Evolutionary conservation across 225 moss, liverwort and hornwort species (phyloP).

Genomic region (Bryoerythrophyllum caledonicum): DNA sequence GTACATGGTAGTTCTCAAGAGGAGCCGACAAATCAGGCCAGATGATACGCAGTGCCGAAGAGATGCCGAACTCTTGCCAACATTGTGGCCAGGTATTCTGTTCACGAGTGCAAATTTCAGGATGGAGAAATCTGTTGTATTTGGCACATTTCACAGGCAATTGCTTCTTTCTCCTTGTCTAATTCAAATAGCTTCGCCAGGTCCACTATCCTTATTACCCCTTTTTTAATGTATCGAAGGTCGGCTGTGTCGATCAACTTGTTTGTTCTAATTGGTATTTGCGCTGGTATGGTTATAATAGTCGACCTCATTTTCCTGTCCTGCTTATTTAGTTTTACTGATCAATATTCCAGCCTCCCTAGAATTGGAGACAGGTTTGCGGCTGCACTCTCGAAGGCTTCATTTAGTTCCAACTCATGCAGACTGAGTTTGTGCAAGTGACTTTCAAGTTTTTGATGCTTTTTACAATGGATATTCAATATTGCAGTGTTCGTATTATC

Average conservation of each 20-base stretch:
- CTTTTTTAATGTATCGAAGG: slow-evolving; percentile 3
- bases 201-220: slow-evolving; percentile 11
- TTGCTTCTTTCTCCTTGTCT: slow-evolving; percentile 21
- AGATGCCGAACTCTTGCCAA: slow-evolving; percentile 31
- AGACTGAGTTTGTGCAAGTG: neutral
- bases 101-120: slow-evolving; percentile 18
- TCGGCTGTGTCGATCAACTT: slow-evolving; percentile 19
- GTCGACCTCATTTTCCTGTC: neutral
- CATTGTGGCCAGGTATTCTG: slow-evolving; percentile 34
- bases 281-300: neutral
- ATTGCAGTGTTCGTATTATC: neutral
- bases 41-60: slow-evolving; percentile 19
- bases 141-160: slow-evolving; percentile 12
- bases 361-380: neutral
- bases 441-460: neutral
- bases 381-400: neutral
- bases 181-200: slow-evolving; percentile 18
- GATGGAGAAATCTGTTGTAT: slow-evolving; percentile 25
- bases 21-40: slow-evolving; percentile 15
- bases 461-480: neutral
- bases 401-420: neutral
- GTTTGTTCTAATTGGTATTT: slow-evolving; percentile 15
- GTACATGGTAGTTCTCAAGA: slow-evolving; percentile 18
- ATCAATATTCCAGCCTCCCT: neutral
- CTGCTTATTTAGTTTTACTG: neutral